Evolutionary conservation across 306 rosid genomes (phyloP).

Genomic region (Acacia crassicarpa): DNA sequence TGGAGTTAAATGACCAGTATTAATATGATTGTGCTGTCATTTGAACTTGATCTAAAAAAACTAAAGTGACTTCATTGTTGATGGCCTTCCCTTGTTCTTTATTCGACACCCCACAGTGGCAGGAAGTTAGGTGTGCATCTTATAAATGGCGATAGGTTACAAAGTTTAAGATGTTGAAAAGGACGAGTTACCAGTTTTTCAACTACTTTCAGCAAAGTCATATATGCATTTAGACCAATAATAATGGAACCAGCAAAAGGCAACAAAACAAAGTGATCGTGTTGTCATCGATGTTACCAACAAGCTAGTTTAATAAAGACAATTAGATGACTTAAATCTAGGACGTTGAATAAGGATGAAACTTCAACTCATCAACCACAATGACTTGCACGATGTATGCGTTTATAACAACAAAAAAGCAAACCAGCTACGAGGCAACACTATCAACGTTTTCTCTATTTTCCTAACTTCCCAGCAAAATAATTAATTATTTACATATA

Average conservation of each 20-base stretch:
- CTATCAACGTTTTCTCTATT: not conserved
- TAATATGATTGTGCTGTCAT: conserved; percentile 2
- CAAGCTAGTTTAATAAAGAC: not conserved
- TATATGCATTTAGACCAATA: not conserved
- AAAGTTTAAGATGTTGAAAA: not conserved
- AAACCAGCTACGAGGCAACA: not conserved
- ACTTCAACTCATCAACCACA: not conserved
- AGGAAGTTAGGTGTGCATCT: not conserved
- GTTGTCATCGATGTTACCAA: not conserved
- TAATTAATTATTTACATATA: not conserved
- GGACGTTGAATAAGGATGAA: not conserved
- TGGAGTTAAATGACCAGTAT: not conserved
- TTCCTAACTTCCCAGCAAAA: not conserved
- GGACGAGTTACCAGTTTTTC: not conserved
- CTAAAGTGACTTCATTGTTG: conserved; percentile 3
- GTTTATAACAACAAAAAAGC: conserved; percentile 7
- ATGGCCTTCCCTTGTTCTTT: not conserved
- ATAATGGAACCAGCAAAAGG: not conserved
- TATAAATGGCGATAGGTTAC: not conserved
- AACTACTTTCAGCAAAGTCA: not conserved
- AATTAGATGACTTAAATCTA: not conserved
- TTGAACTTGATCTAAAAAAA: conserved; percentile 8
- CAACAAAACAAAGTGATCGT: not conserved
- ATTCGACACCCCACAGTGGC: not conserved
- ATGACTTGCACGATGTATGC: not conserved